Percentiles rank a stretch among this genome's conserved stretches.
phyloP scores from a whole-genome alignment of 1,284 basidiomycete genomes.

The Cronartium ribicola region DNA sequence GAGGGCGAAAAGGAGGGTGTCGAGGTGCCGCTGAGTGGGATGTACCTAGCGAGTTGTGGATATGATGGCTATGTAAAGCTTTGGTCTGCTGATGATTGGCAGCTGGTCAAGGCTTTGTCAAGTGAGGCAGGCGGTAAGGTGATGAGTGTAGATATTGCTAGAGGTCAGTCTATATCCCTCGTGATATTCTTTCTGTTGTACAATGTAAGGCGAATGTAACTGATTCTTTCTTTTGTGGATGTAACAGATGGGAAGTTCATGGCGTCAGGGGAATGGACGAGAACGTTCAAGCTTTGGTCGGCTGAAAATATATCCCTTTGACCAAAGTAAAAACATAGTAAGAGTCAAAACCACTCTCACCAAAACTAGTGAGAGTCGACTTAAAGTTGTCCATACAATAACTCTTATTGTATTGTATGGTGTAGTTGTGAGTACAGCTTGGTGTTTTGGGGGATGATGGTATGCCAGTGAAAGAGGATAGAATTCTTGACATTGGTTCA shows the following conservation, averaged over 20 bases:
- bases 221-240: background rate
- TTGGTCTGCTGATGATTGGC: constrained; percentile 99
- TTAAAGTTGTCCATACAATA: too few relatives aligned
- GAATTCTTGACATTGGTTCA: too few relatives aligned
- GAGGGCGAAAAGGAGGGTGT: constrained; percentile 42
- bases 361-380: too few relatives aligned
- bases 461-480: too few relatives aligned
- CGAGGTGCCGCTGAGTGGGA: constrained; percentile 59
- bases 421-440: too few relatives aligned
- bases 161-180: constrained; percentile 44
- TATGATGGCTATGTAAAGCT: constrained; percentile 93
- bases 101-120: constrained; percentile 75
- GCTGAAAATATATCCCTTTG: constrained; percentile 55
- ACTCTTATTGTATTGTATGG: too few relatives aligned
- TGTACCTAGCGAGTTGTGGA: constrained; percentile 87
- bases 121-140: constrained; percentile 88
- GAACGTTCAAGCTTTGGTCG: constrained; percentile 85
- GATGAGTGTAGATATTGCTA: constrained; percentile 88
- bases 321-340: background rate
- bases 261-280: constrained; percentile 82
- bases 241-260: constrained; percentile 70
- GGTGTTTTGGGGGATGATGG: too few relatives aligned
- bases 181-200: background rate
- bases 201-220: background rate
- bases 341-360: background rate